Evolutionary conservation across 768 basidiomycete genomes (phyloP), one percentile per base, ranked within the genome.

Genomic region (Calocybe gangraenosa): DNA sequence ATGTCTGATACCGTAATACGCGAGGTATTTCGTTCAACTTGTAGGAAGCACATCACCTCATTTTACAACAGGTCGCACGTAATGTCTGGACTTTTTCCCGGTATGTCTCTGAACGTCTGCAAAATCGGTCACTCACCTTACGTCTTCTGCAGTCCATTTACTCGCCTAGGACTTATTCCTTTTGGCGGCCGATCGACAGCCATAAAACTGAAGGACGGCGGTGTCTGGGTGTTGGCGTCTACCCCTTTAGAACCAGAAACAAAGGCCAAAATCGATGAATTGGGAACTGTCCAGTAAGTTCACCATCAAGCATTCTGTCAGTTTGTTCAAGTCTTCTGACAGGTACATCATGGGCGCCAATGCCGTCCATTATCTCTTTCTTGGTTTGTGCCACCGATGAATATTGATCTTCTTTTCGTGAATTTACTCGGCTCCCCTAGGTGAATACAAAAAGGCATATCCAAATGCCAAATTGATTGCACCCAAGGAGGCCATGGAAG

Each of bases 131-230:
- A n/a, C 18, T 25, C 17, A 25, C 18, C 10, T 21, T 2, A 17
- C 36, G 30, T n/a, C n/a, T n/a, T n/a, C n/a, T 40, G 13, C 48
- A 82, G 82, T 21, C 80, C 82, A 2, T 87, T 86, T 56, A 59
- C 73, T n/a, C 75, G 85, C 42, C 74, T 73, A 49, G 75, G 78
- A 6, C 19, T 86, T 28, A 46, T 90, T 4, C 85, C 87, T 7
- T 65, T 88, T 30, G 90, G 91, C 0, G 88, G 88, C 14, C 70
- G 91, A 37, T 80, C 85, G 8, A 92, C 88, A 0, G 90, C 88
- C 1, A 69, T 92, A 56, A 80, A 73, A 62, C 69, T 92, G 21
- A 62, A 60, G 34, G 73, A 71, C 30, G 79, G 81, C 33, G 79
- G 74, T 20, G 79, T 92, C 23, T 92, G 85, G 78, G 72, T 92